Percentiles rank a stretch among this genome's conserved stretches.
Conservation (phyloP, 225 moss, liverwort and hornwort genomes). For the Takakia lepidozioides region DNA sequence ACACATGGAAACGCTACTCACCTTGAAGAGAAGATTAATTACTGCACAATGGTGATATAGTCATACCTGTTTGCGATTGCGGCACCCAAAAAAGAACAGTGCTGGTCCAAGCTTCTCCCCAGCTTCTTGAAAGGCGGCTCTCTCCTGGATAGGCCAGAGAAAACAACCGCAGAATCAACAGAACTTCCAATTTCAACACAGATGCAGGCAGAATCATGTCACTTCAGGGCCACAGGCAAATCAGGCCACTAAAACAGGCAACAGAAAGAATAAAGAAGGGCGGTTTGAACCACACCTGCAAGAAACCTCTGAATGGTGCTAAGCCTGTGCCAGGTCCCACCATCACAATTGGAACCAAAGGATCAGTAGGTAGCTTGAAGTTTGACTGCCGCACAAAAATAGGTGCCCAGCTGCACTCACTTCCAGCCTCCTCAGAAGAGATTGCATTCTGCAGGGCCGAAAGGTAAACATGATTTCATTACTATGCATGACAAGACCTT, state of each 20-base stretch:
- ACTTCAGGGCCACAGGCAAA: too few species aligned
- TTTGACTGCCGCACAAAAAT: conserved; percentile 79
- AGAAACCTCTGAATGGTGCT: conserved; percentile 86
- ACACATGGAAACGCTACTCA: too few species aligned
- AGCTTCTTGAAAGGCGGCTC: conserved; percentile 38
- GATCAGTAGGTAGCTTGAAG: conserved; percentile 63
- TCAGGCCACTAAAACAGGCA: too few species aligned
- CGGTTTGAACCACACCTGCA: conserved; percentile 45
- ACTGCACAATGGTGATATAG: too few species aligned
- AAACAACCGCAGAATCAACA: too few species aligned
- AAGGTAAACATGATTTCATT: too few species aligned
- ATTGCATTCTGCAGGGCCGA: conserved; percentile 45
- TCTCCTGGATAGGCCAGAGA: too few species aligned
- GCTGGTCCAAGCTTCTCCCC: conserved; percentile 67
- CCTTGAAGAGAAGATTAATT: too few species aligned
- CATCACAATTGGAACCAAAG: conserved; percentile 67
- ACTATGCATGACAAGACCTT: too few species aligned
- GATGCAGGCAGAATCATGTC: too few species aligned
- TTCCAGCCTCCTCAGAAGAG: conserved; percentile 13
- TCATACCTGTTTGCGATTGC: conserved; percentile 51
- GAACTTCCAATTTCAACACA: too few species aligned
- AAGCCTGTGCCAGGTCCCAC: conserved; percentile 92
- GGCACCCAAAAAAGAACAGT: conserved; percentile 89
- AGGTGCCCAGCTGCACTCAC: conserved; percentile 55
- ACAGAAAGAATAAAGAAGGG: too few species aligned